phyloP scores from a whole-genome alignment of 2,329 filamentous ascomycete species.

The Microdochium nivale region DNA sequence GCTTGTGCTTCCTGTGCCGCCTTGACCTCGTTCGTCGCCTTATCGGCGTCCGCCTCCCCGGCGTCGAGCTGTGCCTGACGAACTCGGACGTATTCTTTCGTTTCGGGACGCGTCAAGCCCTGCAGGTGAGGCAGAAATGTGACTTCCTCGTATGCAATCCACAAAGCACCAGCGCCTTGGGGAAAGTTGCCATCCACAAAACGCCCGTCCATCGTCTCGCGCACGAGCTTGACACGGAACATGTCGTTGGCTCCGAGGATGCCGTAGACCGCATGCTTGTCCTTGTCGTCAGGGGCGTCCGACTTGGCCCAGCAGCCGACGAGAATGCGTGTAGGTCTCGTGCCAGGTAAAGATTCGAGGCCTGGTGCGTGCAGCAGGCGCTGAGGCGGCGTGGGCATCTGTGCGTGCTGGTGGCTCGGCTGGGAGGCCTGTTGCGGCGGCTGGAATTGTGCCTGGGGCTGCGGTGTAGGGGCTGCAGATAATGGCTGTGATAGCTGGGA shows the following conservation, averaged over 20 bases:
- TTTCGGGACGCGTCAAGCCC: conserved; percentile 40
- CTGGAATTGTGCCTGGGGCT: conserved; percentile 3
- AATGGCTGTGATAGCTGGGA: background rate
- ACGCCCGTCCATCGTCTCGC: conserved; percentile 51
- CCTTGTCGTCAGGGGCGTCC: conserved; percentile 30
- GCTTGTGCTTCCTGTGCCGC: conserved; percentile 43
- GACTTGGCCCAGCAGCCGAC: conserved; percentile 53
- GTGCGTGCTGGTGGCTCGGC: background rate
- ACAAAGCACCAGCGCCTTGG: conserved; percentile 48
- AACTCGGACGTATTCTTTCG: conserved; percentile 57
- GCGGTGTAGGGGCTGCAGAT: background rate
- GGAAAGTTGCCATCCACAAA: conserved; percentile 53
- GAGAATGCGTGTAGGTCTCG: conserved; percentile 47
- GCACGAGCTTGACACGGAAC: conserved; percentile 54
- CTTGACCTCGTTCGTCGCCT: conserved; percentile 38
- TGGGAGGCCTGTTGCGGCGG: background rate
- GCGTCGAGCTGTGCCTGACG: conserved; percentile 49
- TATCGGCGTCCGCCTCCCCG: conserved; percentile 39
- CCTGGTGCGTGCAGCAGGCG: background rate
- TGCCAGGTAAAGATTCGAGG: conserved; percentile 38
- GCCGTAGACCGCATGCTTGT: conserved; percentile 55
- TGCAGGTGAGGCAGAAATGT: conserved; percentile 47
- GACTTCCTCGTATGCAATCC: conserved; percentile 56
- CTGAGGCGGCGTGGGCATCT: background rate
- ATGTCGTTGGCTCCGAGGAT: conserved; percentile 55